A percentile compares a stretch with the other conserved stretches of the same genome.
Conservation (phyloP, 306 rosid species). For the Prunus mongolica region DNA sequence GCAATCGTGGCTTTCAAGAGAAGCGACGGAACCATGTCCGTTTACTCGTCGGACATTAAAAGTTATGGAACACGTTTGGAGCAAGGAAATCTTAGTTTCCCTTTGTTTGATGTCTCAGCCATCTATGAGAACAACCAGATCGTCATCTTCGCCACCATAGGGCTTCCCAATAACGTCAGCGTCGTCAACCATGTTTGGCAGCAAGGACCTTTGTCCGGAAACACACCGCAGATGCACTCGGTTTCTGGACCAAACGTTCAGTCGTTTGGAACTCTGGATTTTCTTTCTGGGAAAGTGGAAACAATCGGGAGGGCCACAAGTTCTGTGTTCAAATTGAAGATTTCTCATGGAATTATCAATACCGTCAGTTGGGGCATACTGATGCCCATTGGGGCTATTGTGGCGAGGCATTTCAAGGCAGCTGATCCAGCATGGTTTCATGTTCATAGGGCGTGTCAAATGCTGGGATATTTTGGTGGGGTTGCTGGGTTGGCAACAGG, state of each 20-base stretch:
- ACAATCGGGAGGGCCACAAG: not conserved
- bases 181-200: not conserved
- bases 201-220: slow-evolving; percentile 6
- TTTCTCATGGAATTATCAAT: slow-evolving; percentile 20
- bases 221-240: slow-evolving; percentile 12
- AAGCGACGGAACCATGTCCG: slow-evolving; percentile 10
- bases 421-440: not conserved
- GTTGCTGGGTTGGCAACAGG: not conserved
- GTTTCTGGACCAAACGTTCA: slow-evolving; percentile 1
- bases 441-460: not conserved
- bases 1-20: slow-evolving; percentile 11
- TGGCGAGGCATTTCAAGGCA: slow-evolving; percentile 20
- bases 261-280: slow-evolving; percentile 30
- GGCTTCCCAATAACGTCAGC: not conserved
- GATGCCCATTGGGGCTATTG: slow-evolving; percentile 28
- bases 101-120: not conserved
- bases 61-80: not conserved
- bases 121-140: not conserved
- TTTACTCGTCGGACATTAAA: slow-evolving; percentile 14
- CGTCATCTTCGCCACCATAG: not conserved
- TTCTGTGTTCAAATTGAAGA: not conserved
- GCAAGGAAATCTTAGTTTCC: not conserved
- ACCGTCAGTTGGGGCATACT: slow-evolving; percentile 38
- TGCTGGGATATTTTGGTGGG: not conserved
- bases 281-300: slow-evolving; percentile 6